Percentiles rank a stretch among this genome's conserved stretches.
Conservation (phyloP, 2,329 filamentous ascomycete species). For the Pseudocercospora pini-densiflorae region DNA sequence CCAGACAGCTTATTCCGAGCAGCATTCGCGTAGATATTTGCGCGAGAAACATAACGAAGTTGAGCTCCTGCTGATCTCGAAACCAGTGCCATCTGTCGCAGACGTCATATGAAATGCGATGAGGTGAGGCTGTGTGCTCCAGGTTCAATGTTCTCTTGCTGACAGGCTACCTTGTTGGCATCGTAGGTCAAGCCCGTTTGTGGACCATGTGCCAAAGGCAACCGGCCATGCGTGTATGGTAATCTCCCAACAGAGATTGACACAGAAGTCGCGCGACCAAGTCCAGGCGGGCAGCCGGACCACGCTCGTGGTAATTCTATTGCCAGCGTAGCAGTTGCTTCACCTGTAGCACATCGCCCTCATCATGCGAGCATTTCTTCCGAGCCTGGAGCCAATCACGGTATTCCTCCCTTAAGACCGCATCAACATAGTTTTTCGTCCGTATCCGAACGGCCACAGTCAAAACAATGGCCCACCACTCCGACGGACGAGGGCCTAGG, state of each 20-base stretch:
- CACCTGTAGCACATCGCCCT: constrained; percentile 8
- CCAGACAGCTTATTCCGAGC: neutral
- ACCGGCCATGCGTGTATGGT: constrained; percentile 49
- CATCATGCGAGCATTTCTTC: neutral
- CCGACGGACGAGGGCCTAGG: constrained; percentile 24
- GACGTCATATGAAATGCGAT: constrained; percentile 57
- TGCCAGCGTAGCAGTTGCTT: constrained; percentile 3
- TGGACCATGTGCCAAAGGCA: constrained; percentile 50
- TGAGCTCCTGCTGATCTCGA: constrained; percentile 6
- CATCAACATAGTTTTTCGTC: constrained; percentile 12
- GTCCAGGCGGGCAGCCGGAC: neutral
- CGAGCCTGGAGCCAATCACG: neutral
- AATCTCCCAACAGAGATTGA: constrained; percentile 11
- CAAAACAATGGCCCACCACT: constrained; percentile 24
- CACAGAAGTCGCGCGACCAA: neutral
- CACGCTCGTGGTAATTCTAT: neutral
- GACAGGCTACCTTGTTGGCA: neutral
- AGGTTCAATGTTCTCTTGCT: neutral
- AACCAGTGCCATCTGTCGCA: constrained; percentile 35
- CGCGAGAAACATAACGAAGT: neutral
- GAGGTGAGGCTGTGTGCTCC: constrained; percentile 36
- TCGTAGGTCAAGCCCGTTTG: constrained; percentile 45
- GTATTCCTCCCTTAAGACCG: neutral
- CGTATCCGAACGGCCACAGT: neutral
- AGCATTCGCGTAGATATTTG: neutral